Evolutionary conservation across 2,329 filamentous ascomycete species (phyloP).

Genomic region (Colletotrichum sp.): DNA sequence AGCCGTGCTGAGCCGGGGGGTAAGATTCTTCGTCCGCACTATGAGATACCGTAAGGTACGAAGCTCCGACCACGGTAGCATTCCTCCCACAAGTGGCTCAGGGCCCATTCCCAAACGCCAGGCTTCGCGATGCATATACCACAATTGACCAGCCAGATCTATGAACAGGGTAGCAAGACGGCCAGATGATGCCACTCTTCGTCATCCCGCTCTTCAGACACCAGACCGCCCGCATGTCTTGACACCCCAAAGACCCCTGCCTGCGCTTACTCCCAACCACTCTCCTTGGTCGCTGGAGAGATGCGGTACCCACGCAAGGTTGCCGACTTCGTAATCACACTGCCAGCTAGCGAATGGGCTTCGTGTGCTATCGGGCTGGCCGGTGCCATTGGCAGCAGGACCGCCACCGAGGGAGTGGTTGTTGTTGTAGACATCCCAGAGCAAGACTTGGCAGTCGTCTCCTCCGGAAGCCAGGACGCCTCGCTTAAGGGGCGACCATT

Average conservation of each 20-base stretch:
- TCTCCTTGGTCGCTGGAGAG: slow-evolving; percentile 75
- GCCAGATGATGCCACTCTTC: slow-evolving; percentile 1
- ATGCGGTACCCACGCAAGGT: slow-evolving; percentile 84
- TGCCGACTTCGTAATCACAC: slow-evolving; percentile 86
- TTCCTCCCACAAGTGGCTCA: background rate
- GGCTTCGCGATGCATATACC: slow-evolving; percentile 26
- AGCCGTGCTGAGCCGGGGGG: background rate
- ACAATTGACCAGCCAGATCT: slow-evolving; percentile 19
- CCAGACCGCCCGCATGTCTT: slow-evolving; percentile 31
- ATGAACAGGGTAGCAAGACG: slow-evolving; percentile 15
- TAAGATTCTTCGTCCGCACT: background rate
- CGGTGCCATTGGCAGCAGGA: slow-evolving; percentile 53
- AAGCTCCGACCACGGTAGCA: background rate
- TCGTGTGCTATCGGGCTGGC: slow-evolving; percentile 61
- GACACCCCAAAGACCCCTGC: slow-evolving; percentile 82
- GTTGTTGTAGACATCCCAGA: slow-evolving; percentile 88
- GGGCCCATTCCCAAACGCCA: slow-evolving; percentile 22
- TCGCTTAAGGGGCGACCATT: slow-evolving; percentile 89
- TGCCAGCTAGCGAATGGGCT: slow-evolving; percentile 80
- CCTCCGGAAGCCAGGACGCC: slow-evolving; percentile 90
- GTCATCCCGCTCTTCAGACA: background rate
- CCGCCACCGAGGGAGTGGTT: slow-evolving; percentile 50
- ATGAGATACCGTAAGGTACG: background rate
- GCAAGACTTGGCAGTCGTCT: slow-evolving; percentile 88
- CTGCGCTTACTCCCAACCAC: slow-evolving; percentile 84